Conservation (phyloP, 768 basidiomycete genomes). For the Boletellus ananiceps region DNA sequence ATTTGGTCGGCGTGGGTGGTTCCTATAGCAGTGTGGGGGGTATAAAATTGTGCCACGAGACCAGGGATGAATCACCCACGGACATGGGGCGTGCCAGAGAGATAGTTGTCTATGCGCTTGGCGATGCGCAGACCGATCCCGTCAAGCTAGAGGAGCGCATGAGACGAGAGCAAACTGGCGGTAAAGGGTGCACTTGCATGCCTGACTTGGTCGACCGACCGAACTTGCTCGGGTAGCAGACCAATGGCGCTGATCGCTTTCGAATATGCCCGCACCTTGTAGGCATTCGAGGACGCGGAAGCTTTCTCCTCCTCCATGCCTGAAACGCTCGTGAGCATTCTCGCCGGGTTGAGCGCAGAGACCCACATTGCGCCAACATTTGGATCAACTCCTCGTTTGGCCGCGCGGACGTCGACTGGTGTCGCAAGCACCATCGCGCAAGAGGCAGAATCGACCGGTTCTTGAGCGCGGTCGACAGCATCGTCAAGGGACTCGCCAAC, state of each 20-base stretch:
- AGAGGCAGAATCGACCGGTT: not conserved
- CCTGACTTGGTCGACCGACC: conserved; percentile 38
- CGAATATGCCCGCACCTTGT: conserved; percentile 48
- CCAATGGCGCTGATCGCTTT: conserved; percentile 44
- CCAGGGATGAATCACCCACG: conserved; percentile 26
- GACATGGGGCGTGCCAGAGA: conserved; percentile 31
- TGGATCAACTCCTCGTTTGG: conserved; percentile 38
- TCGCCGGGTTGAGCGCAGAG: not conserved
- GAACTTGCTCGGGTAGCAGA: conserved; percentile 39
- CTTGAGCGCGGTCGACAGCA: conserved; percentile 20
- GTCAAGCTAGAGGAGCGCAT: conserved; percentile 21
- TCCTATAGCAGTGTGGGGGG: conserved; percentile 10
- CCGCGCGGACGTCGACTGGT: conserved; percentile 17
- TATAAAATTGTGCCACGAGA: conserved; percentile 4
- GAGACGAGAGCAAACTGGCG: conserved; percentile 1
- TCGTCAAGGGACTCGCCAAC: not conserved
- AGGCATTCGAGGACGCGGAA: conserved; percentile 35
- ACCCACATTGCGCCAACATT: conserved; percentile 41
- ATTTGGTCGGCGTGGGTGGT: conserved; percentile 5
- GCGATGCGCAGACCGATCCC: conserved; percentile 40
- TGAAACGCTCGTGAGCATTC: conserved; percentile 2
- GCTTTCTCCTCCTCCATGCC: conserved; percentile 44
- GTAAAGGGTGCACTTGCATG: conserved; percentile 16
- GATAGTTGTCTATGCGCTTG: conserved; percentile 42
- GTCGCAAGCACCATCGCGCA: conserved; percentile 10